Evolutionary conservation across 2,329 filamentous ascomycete species (phyloP).

Genomic region (Paraconiothyrium brasiliense): DNA sequence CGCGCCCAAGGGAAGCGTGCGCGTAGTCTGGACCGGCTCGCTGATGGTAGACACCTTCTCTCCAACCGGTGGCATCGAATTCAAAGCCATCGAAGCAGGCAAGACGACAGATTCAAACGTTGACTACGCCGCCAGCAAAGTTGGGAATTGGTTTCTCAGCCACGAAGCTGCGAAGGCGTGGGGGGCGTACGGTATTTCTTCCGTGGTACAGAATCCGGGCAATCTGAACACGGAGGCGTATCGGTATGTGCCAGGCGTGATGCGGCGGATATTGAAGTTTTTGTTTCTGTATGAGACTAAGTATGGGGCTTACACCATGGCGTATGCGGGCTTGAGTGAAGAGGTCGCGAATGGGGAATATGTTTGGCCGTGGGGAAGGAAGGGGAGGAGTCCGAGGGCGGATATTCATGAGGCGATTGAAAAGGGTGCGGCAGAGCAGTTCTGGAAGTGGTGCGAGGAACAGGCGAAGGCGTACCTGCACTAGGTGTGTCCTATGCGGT

Average conservation of each 20-base stretch:
- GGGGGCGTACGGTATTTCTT: conserved; percentile 19
- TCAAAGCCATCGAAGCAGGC: conserved; percentile 12
- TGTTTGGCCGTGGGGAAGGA: conserved; percentile 59
- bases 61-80: conserved; percentile 15
- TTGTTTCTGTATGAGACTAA: conserved; percentile 16
- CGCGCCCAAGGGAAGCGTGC: conserved; percentile 33
- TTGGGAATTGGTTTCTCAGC: conserved; percentile 27
- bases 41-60: conserved; percentile 16
- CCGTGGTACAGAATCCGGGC: conserved; percentile 49
- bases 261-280: conserved; percentile 9
- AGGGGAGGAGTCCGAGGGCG: conserved; percentile 27
- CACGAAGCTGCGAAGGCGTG: conserved; percentile 22
- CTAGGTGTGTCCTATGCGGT: neutral
- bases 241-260: conserved; percentile 44
- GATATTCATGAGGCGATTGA: conserved; percentile 46
- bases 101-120: conserved; percentile 2
- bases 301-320: conserved; percentile 23
- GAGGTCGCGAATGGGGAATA: conserved; percentile 46
- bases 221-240: conserved; percentile 40
- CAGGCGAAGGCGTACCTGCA: neutral
- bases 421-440: conserved; percentile 49
- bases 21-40: conserved; percentile 45
- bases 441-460: conserved; percentile 57
- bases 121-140: conserved; percentile 27
- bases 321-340: conserved; percentile 18